Evolutionary conservation across 495 filamentous ascomycete species (phyloP).

Genomic region (Neurospora pannonica): DNA sequence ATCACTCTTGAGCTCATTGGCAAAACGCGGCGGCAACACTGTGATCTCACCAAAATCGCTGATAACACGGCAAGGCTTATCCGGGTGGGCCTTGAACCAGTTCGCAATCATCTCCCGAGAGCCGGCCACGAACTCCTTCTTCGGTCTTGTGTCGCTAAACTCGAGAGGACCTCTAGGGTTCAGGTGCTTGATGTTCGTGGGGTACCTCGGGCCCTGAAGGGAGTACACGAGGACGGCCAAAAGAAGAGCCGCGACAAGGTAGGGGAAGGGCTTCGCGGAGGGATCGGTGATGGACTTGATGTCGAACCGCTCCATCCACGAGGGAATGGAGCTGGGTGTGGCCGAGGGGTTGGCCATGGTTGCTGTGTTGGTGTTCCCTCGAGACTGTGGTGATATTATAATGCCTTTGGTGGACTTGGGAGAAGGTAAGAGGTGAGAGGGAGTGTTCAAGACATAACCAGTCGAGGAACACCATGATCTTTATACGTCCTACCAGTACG

Average conservation of each 20-base stretch:
- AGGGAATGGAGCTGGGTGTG: neutral
- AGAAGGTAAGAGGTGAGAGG: neutral
- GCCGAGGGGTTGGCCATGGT: neutral
- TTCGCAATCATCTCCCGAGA: slow-evolving; percentile 2
- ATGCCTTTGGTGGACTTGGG: neutral
- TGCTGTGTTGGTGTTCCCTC: neutral
- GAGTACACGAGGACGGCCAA: neutral
- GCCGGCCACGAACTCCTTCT: slow-evolving; percentile 5
- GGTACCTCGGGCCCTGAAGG: neutral
- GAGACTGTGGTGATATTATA: neutral
- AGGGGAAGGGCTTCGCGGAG: neutral
- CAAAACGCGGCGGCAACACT: slow-evolving; percentile 35
- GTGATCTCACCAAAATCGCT: slow-evolving; percentile 20
- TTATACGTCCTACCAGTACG: neutral
- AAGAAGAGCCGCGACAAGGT: slow-evolving; percentile 1
- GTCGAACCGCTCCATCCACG: neutral
- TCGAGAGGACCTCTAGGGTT: slow-evolving; percentile 7
- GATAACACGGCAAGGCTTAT: slow-evolving; percentile 18
- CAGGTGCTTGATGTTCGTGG: slow-evolving; percentile 3
- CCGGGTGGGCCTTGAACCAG: slow-evolving; percentile 12
- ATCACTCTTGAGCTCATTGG: slow-evolving; percentile 42
- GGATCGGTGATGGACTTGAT: neutral
- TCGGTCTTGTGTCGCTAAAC: slow-evolving; percentile 8
- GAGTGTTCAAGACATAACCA: neutral
- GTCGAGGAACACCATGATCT: neutral